Evolutionary conservation across 345 rosid genomes (phyloP).

Genomic region (Rhizophora mangle): DNA sequence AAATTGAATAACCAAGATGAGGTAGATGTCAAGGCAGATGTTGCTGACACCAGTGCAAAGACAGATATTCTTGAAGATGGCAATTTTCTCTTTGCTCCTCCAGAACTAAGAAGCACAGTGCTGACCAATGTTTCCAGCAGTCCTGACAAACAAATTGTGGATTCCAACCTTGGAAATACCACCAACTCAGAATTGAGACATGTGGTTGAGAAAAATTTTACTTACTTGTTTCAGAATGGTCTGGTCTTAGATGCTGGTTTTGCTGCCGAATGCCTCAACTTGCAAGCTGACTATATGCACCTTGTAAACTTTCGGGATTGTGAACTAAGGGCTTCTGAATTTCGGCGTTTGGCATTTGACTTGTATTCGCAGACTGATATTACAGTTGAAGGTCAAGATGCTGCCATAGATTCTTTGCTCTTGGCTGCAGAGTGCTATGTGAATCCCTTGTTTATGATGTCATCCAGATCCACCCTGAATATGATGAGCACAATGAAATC

Average conservation of each 20-base stretch:
- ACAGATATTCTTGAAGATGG: constrained; percentile 54
- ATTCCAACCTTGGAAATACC: constrained; percentile 31
- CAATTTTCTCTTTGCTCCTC: constrained; percentile 55
- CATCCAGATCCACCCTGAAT: constrained; percentile 38
- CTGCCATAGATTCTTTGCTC: constrained; percentile 77
- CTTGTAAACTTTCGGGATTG: constrained; percentile 59
- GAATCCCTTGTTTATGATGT: constrained; percentile 68
- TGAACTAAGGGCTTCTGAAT: constrained; percentile 77
- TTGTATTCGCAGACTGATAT: constrained; percentile 49
- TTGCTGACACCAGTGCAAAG: constrained; percentile 42
- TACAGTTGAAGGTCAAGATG: constrained; percentile 69
- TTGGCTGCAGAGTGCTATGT: constrained; percentile 87
- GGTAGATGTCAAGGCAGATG: constrained; percentile 48
- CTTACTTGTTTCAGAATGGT: constrained; percentile 33
- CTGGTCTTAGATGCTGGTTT: constrained; percentile 54
- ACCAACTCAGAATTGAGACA: constrained; percentile 35
- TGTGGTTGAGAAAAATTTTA: constrained; percentile 27
- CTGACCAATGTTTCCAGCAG: constrained; percentile 37
- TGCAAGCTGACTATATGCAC: constrained; percentile 67
- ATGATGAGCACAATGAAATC: constrained; percentile 17
- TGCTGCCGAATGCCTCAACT: constrained; percentile 49
- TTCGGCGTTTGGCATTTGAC: constrained; percentile 65
- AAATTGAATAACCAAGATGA: constrained; percentile 45
- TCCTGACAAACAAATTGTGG: constrained; percentile 26
- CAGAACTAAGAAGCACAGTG: constrained; percentile 47